These are phyloP conservation scores for Cladosporium sp. DNA, from an alignment of 2,329 filamentous ascomycete genomes.

Conservation along the genomic window DNA sequence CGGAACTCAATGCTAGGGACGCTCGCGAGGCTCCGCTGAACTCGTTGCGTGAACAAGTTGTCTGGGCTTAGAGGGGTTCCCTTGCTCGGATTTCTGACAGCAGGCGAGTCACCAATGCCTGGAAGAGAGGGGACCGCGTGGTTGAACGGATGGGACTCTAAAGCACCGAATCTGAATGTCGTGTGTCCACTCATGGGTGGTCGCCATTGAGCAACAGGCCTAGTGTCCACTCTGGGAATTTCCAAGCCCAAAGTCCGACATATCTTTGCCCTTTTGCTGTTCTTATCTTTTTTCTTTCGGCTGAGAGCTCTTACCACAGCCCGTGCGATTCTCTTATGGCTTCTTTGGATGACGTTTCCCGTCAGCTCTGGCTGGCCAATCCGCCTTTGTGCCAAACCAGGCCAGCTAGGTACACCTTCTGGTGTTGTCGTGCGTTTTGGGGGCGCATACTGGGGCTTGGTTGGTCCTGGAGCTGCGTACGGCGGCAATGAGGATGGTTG, in stretches of 20 bases:
- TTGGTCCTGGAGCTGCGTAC: slow-evolving; percentile 4
- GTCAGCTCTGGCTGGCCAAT: neutral
- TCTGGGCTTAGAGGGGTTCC: neutral
- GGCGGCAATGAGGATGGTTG: neutral
- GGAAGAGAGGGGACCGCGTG: slow-evolving; percentile 1
- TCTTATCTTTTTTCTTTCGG: neutral
- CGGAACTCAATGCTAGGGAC: no score
- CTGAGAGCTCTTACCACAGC: neutral
- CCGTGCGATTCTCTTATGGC: neutral
- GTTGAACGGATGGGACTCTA: slow-evolving; percentile 25
- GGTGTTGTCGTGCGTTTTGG: slow-evolving; percentile 25
- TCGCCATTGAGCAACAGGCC: slow-evolving; percentile 20
- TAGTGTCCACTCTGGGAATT: neutral
- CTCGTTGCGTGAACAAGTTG: no score
- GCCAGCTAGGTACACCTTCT: slow-evolving; percentile 27
- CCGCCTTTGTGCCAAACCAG: slow-evolving; percentile 10
- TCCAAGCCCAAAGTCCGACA: neutral
- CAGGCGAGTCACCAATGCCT: no score
- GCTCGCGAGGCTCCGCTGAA: no score
- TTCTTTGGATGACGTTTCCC: neutral
- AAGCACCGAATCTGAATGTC: slow-evolving; percentile 18
- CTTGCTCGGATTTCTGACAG: neutral
- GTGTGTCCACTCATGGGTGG: slow-evolving; percentile 30
- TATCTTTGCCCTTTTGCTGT: neutral
- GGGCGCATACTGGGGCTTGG: slow-evolving; percentile 20